These are phyloP conservation scores for Alternaria panax DNA, from an alignment of 2,329 filamentous ascomycete genomes.

Conservation along the genomic window DNA sequence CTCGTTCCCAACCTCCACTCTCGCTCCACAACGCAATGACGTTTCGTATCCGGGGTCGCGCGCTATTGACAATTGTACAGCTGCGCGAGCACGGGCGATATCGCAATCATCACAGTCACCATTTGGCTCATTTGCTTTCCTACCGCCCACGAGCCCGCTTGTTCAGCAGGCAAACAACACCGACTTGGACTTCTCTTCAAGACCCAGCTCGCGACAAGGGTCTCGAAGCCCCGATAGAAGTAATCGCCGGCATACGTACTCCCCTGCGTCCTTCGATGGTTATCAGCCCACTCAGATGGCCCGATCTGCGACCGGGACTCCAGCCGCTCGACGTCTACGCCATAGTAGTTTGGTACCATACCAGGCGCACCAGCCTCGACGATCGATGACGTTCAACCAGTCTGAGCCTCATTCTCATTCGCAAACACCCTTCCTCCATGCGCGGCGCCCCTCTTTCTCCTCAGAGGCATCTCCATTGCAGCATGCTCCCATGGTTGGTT, in stretches of 20 bases:
- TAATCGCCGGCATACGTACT: slow-evolving; percentile 75
- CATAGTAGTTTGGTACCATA: slow-evolving; percentile 70
- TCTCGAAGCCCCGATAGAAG: slow-evolving; percentile 57
- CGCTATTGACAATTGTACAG: slow-evolving; percentile 43
- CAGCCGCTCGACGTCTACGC: slow-evolving; percentile 52
- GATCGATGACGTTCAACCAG: slow-evolving; percentile 70
- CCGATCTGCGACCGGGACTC: slow-evolving; percentile 40
- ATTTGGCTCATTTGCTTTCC: slow-evolving; percentile 80
- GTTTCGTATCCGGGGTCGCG: slow-evolving; percentile 25
- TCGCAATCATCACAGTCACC: slow-evolving; percentile 72
- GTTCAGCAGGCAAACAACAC: slow-evolving; percentile 88
- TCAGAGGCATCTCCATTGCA: slow-evolving; percentile 80
- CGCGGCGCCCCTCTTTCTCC: slow-evolving; percentile 72
- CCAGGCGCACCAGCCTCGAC: slow-evolving; percentile 79
- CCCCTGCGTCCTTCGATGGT: slow-evolving; percentile 65
- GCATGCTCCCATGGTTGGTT: slow-evolving; percentile 95
- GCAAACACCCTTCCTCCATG: slow-evolving; percentile 57
- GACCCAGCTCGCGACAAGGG: slow-evolving; percentile 44
- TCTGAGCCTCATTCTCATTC: slow-evolving; percentile 51
- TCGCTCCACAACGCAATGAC: slow-evolving; percentile 25
- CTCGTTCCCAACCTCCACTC: slow-evolving; percentile 53
- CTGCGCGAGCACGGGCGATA: slow-evolving; percentile 50
- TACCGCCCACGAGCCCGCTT: slow-evolving; percentile 89
- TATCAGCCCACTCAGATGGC: slow-evolving; percentile 54
- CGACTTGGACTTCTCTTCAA: slow-evolving; percentile 70